Evolutionary conservation across 106 monocot species (phyloP).

Genomic region (Dendrobium chrysotoxum): DNA sequence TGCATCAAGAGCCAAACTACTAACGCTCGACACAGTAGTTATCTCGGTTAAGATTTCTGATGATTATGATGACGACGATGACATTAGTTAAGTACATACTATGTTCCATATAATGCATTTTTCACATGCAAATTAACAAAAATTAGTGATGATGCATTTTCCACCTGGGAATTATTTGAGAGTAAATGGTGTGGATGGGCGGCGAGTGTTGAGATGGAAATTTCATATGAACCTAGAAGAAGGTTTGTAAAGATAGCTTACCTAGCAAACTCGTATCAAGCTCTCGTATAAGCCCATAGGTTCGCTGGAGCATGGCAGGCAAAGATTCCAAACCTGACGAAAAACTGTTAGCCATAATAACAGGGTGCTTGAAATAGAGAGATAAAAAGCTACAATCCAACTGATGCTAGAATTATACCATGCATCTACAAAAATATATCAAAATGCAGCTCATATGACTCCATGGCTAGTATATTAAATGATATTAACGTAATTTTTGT

Average conservation of each 20-base stretch:
- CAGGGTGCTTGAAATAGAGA: neutral
- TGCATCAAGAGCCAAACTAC: neutral
- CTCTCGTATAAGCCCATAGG: slow-evolving; percentile 55
- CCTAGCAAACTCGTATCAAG: slow-evolving; percentile 68
- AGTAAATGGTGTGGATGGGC: neutral
- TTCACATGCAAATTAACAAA: neutral
- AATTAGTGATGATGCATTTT: too few species aligned
- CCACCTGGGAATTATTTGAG: neutral
- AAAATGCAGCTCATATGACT: neutral
- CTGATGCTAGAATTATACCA: neutral
- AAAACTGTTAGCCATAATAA: slow-evolving; percentile 1
- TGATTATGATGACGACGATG: neutral
- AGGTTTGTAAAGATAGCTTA: slow-evolving; percentile 8
- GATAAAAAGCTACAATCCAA: neutral
- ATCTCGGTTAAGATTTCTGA: neutral
- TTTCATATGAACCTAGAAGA: neutral
- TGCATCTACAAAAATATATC: neutral
- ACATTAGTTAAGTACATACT: neutral
- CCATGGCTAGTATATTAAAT: neutral
- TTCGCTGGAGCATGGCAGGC: slow-evolving; percentile 58
- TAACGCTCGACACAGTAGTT: neutral
- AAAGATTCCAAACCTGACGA: slow-evolving; percentile 62
- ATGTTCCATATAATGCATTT: neutral
- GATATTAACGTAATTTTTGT: neutral
- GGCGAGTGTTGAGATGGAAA: neutral